Percentiles rank a stretch among this genome's conserved stretches.
These are phyloP conservation scores for Hypoxylon sp. DNA, from an alignment of 2,329 filamentous ascomycete genomes.

Conservation along the genomic window DNA sequence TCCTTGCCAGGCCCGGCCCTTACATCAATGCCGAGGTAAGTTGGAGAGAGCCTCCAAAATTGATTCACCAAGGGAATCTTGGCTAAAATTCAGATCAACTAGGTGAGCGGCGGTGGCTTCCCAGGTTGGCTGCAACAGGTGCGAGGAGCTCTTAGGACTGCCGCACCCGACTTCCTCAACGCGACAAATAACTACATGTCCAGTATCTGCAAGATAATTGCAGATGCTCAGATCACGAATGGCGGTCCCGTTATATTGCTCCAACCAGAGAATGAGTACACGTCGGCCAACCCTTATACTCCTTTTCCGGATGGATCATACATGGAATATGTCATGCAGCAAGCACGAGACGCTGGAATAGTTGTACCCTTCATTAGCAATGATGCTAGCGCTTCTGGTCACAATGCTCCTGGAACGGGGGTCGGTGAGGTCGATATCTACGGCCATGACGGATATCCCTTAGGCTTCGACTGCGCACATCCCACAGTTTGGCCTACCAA, in stretches of 20 bases:
- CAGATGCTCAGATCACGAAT: slow-evolving; percentile 83
- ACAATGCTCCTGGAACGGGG: slow-evolving; percentile 74
- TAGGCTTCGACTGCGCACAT: slow-evolving; percentile 61
- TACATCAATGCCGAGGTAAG: slow-evolving; percentile 84
- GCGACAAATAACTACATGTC: slow-evolving; percentile 73
- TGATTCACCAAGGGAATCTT: background rate
- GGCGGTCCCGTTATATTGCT: slow-evolving; percentile 83
- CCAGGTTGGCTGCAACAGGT: slow-evolving; percentile 83
- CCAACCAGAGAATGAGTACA: slow-evolving; percentile 88
- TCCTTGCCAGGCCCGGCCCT: slow-evolving; percentile 76
- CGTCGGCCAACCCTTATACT: slow-evolving; percentile 60
- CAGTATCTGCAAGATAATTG: slow-evolving; percentile 74
- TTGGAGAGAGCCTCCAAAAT: background rate
- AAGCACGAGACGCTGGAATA: slow-evolving; percentile 76
- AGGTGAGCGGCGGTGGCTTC: slow-evolving; percentile 76
- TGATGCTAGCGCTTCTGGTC: slow-evolving; percentile 71
- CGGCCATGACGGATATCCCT: slow-evolving; percentile 59
- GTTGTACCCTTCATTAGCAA: slow-evolving; percentile 82
- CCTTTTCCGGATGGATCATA: slow-evolving; percentile 76
- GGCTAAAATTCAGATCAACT: background rate
- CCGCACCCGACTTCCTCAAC: slow-evolving; percentile 70
- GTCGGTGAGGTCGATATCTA: slow-evolving; percentile 58
- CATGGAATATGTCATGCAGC: slow-evolving; percentile 77
- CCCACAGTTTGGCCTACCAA: slow-evolving; percentile 69
- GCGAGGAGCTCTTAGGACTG: slow-evolving; percentile 74